phyloP scores from a whole-genome alignment of 179 eudicot species.

The Pouteria campechiana region DNA sequence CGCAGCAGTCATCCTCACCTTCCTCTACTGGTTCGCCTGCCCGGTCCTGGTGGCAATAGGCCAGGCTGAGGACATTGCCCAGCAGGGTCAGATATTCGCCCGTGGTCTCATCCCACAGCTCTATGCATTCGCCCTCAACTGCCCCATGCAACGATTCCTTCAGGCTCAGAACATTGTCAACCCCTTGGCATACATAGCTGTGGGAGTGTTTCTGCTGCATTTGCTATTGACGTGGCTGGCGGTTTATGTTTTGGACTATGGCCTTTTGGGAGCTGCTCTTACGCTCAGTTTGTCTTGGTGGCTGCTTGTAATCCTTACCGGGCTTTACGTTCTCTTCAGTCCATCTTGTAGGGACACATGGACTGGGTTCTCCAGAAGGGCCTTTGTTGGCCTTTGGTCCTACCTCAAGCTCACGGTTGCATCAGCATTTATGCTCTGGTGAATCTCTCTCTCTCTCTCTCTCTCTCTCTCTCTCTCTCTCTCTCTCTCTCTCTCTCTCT shows the following conservation, averaged over 20 bases:
- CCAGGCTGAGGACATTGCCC: conserved; percentile 37
- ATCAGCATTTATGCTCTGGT: conserved; percentile 68
- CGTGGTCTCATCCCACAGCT: conserved; percentile 49
- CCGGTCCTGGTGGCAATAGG: conserved; percentile 38
- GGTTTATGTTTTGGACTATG: conserved; percentile 36
- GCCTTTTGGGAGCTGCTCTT: conserved; percentile 50
- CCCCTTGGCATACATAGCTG: conserved; percentile 58
- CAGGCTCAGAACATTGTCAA: conserved; percentile 72
- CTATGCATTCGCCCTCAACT: conserved; percentile 51
- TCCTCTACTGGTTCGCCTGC: conserved; percentile 45
- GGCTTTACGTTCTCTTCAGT: conserved; percentile 27
- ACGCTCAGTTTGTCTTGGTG: conserved; percentile 60
- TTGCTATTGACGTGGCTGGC: conserved; percentile 42
- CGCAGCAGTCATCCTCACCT: conserved; percentile 41
- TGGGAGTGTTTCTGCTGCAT: conserved; percentile 39
- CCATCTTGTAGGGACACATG: conserved; percentile 44
- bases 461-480: neutral
- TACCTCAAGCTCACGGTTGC: conserved; percentile 53
- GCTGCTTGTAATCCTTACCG: conserved; percentile 35
- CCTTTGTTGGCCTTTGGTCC: conserved; percentile 49
- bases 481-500: conserved; percentile 1
- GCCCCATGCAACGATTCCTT: conserved; percentile 53
- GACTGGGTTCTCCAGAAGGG: conserved; percentile 36
- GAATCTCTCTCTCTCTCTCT: conserved; percentile 3
- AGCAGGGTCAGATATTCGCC: conserved; percentile 42